Percentiles rank a stretch among this genome's conserved stretches.
Conservation (phyloP, 1,139 yeast genomes). For the Yamadazyma mexicana region DNA sequence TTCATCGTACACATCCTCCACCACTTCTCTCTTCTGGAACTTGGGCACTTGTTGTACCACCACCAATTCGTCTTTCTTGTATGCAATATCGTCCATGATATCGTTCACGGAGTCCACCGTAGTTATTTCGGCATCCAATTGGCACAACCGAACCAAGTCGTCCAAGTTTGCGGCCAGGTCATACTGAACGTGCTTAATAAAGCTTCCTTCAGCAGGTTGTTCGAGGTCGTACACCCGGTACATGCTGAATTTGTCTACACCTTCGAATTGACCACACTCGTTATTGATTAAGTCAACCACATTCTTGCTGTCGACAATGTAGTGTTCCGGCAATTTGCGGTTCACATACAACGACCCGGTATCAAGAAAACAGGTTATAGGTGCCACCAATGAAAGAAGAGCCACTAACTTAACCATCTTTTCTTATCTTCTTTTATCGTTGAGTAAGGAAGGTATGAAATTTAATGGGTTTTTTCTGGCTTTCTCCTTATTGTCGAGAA, state of each 20-base stretch:
- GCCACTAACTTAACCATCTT: not conserved
- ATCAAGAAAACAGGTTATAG: slow-evolving; percentile 13
- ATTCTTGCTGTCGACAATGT: slow-evolving; percentile 10
- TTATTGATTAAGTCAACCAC: slow-evolving; percentile 7
- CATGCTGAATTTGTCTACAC: slow-evolving; percentile 7
- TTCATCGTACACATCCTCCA: slow-evolving; percentile 22
- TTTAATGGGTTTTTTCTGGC: not conserved
- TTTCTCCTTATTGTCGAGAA: slow-evolving; percentile 6
- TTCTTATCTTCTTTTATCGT: not conserved
- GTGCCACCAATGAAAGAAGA: slow-evolving; percentile 3
- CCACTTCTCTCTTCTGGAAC: slow-evolving; percentile 8
- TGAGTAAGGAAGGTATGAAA: no score
- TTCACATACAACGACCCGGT: slow-evolving; percentile 13
- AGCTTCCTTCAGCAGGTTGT: slow-evolving; percentile 14
- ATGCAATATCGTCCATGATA: slow-evolving; percentile 10
- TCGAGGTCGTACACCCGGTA: slow-evolving; percentile 6
- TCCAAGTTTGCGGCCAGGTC: slow-evolving; percentile 23
- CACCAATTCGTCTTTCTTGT: slow-evolving; percentile 18
- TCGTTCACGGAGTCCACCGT: slow-evolving; percentile 19
- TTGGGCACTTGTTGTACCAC: slow-evolving; percentile 14
- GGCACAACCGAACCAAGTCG: slow-evolving; percentile 10
- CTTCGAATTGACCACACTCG: slow-evolving; percentile 6
- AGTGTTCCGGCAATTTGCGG: slow-evolving; percentile 7
- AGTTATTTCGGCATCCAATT: slow-evolving; percentile 10
- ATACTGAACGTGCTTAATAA: slow-evolving; percentile 34